Conservation (phyloP, 305 asterid species). For the Solanum hybrid region DNA sequence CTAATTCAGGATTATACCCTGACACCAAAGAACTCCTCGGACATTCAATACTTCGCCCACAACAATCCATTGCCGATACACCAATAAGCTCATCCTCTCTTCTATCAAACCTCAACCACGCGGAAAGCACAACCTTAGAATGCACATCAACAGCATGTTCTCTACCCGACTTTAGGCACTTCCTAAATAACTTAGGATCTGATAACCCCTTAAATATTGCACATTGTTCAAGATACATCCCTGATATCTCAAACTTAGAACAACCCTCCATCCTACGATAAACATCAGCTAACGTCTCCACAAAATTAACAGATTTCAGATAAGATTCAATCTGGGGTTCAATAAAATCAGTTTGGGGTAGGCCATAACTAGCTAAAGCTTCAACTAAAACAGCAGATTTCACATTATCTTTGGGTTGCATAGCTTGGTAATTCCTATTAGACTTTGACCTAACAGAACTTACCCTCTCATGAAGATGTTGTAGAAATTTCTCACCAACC, state of each 20-base stretch:
- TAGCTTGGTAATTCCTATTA: slow-evolving; percentile 33
- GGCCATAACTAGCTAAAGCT: slow-evolving; percentile 55
- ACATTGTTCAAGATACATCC: slow-evolving; percentile 65
- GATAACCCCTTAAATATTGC: slow-evolving; percentile 53
- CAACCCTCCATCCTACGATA: slow-evolving; percentile 44
- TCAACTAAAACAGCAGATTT: slow-evolving; percentile 34
- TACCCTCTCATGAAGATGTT: slow-evolving; percentile 29
- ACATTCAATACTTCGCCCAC: slow-evolving; percentile 71
- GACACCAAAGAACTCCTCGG: slow-evolving; percentile 46
- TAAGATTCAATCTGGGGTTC: slow-evolving; percentile 74
- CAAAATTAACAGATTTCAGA: slow-evolving; percentile 59
- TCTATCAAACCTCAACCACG: slow-evolving; percentile 89
- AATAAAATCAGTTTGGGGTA: slow-evolving; percentile 57
- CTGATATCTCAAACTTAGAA: slow-evolving; percentile 47
- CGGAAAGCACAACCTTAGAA: slow-evolving; percentile 83
- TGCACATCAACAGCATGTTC: slow-evolving; percentile 82
- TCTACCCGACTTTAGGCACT: slow-evolving; percentile 69
- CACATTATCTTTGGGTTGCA: slow-evolving; percentile 32
- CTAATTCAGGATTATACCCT: slow-evolving; percentile 79
- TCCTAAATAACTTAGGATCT: slow-evolving; percentile 79
- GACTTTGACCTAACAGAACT: slow-evolving; percentile 55
- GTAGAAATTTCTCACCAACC: slow-evolving; percentile 55
- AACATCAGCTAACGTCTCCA: slow-evolving; percentile 49
- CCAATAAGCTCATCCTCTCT: slow-evolving; percentile 89
- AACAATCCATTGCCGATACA: slow-evolving; percentile 76